Conservation (phyloP, 225 moss, liverwort and hornwort genomes). For the Thuidium tamariscinum region DNA sequence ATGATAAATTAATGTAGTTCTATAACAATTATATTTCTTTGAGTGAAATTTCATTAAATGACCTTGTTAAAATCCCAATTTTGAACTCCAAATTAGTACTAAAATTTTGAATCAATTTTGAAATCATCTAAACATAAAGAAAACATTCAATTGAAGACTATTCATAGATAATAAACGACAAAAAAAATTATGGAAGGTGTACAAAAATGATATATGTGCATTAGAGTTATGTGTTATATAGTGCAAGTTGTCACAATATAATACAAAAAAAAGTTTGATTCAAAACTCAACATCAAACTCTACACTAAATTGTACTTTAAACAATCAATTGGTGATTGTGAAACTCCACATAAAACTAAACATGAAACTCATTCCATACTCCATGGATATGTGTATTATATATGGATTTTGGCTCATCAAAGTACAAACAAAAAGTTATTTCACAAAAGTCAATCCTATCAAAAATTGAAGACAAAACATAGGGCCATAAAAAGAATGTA, state of each 20-base stretch:
- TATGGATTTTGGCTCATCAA: too few relatives aligned
- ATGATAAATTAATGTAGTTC: background rate
- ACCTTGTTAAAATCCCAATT: background rate
- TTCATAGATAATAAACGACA: background rate
- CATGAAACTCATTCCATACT: background rate
- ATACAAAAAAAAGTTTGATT: background rate
- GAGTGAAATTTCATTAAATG: background rate
- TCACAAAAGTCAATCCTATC: background rate
- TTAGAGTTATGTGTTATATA: rapidly evolving
- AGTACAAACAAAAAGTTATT: background rate
- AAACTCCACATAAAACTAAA: background rate
- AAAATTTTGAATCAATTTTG: background rate
- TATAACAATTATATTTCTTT: background rate
- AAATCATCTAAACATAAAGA: background rate
- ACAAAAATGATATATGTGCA: background rate
- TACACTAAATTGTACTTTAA: rapidly evolving
- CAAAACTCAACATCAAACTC: too few relatives aligned
- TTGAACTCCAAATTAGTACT: background rate
- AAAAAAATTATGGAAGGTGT: background rate
- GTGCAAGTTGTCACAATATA: background rate
- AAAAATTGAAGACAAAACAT: too few relatives aligned
- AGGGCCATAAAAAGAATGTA: rapidly evolving
- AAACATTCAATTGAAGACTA: background rate
- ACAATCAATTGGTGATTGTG: background rate
- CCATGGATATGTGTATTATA: rapidly evolving